A percentile compares a stretch with the other conserved stretches of the same genome.
phyloP scores from a whole-genome alignment of 176 grass and related monocot genomes.

The Rhynchospora pubera region DNA sequence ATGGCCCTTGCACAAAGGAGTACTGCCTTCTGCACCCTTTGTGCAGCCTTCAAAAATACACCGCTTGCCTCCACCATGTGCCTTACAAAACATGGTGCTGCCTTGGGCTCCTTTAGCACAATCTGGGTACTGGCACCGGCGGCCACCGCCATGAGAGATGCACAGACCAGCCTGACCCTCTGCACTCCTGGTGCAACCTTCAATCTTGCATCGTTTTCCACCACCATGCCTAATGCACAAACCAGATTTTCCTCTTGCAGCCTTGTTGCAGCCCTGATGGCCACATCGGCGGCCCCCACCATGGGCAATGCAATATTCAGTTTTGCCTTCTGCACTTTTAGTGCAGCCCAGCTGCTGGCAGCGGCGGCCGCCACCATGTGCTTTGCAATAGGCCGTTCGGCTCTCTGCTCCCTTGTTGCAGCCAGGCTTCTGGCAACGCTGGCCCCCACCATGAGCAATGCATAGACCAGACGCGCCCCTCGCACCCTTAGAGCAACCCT shows the following conservation, averaged over 20 bases:
- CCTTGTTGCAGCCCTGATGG: conserved; percentile 39
- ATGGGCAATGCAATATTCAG: conserved; percentile 80
- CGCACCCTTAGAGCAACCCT: conserved; percentile 75
- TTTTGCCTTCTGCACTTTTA: conserved; percentile 87
- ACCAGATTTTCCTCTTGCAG: conserved; percentile 66
- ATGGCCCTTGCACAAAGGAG: conserved; percentile 64
- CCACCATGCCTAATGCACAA: conserved; percentile 79
- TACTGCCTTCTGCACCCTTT: conserved; percentile 85
- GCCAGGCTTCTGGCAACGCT: conserved; percentile 74
- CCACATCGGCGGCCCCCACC: conserved; percentile 58
- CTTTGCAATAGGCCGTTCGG: conserved; percentile 69
- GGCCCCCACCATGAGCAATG: conserved; percentile 82
- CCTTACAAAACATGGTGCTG: conserved; percentile 80
- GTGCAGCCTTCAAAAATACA: conserved; percentile 67
- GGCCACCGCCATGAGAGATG: conserved; percentile 82
- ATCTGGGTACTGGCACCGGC: conserved; percentile 56
- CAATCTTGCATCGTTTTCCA: conserved; percentile 69
- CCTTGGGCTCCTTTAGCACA: conserved; percentile 73
- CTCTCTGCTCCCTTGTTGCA: conserved; percentile 90
- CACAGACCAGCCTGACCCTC: conserved; percentile 70
- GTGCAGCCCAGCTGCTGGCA: conserved; percentile 82
- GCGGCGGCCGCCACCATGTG: conserved; percentile 77
- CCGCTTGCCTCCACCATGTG: conserved; percentile 78
- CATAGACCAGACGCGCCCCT: conserved; percentile 75
- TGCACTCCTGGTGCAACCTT: conserved; percentile 59